These are phyloP conservation scores for Microbotryum silenes-acaulis DNA, from an alignment of 1,284 basidiomycete genomes.

Conservation along the genomic window DNA sequence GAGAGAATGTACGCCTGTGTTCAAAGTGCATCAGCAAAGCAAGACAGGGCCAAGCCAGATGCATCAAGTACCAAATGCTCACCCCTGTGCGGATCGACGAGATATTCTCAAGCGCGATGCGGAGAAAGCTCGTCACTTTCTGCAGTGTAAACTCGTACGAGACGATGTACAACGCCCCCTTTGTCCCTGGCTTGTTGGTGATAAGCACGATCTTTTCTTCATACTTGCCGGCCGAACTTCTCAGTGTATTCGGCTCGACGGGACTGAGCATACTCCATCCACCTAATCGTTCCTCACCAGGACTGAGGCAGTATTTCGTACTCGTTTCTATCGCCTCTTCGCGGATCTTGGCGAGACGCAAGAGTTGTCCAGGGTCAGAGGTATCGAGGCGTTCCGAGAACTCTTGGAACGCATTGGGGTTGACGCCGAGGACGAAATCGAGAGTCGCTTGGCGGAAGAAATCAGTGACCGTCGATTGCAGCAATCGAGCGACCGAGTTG, in stretches of 20 bases:
- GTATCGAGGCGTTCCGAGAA: slow-evolving; percentile 77
- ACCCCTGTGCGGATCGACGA: slow-evolving; percentile 7
- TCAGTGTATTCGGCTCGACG: slow-evolving; percentile 61
- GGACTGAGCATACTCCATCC: slow-evolving; percentile 93
- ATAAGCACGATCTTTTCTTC: slow-evolving; percentile 89
- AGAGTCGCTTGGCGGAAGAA: slow-evolving; percentile 74
- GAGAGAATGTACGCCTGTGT: slow-evolving; percentile 86
- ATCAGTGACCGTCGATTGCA: slow-evolving; percentile 51
- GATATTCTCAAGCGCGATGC: background rate
- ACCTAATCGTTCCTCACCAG: slow-evolving; percentile 68
- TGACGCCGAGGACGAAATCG: slow-evolving; percentile 82
- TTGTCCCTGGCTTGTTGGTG: slow-evolving; percentile 5
- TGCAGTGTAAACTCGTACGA: slow-evolving; percentile 35
- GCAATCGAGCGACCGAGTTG: slow-evolving; percentile 72
- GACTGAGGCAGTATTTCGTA: slow-evolving; percentile 66
- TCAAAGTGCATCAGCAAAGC: slow-evolving; percentile 37
- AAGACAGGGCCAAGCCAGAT: slow-evolving; percentile 15
- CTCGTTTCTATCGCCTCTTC: slow-evolving; percentile 83
- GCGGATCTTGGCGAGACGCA: slow-evolving; percentile 76
- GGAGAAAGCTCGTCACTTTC: slow-evolving; percentile 48
- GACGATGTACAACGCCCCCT: slow-evolving; percentile 29
- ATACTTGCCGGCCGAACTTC: slow-evolving; percentile 53
- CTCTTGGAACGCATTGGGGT: slow-evolving; percentile 79
- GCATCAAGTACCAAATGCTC: background rate
- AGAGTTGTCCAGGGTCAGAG: slow-evolving; percentile 79